Evolutionary conservation across 116 monocot species (phyloP), one percentile per base, ranked within the genome.

Genomic region (Phalaenopsis hybrid): DNA sequence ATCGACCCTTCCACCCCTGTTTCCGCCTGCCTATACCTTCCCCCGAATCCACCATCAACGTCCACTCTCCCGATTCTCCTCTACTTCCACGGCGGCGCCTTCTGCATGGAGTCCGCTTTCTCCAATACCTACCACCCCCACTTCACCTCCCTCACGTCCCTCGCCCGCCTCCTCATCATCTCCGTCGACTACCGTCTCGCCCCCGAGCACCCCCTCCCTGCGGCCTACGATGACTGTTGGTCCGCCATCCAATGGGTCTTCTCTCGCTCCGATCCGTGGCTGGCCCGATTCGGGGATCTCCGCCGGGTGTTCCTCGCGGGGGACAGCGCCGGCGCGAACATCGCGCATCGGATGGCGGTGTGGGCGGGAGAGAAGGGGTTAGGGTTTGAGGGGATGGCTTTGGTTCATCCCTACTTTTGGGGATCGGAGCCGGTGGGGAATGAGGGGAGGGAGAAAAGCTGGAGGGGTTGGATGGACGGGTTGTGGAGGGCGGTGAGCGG

Each of bases 151-250:
- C 86, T 90, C 50, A 69, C 74, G 2, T 75, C 90, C 31, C 23
- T 34, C 11, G 84, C 82, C 41, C 37, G 65, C 59, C 79, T 86
- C 69, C 33, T 88, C 13, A 84, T 80, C 33, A 84, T 92, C 84
- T 94, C 94, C 44, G 88, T 92, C n/a, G 81, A 92, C 84, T 94
- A 94, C 90, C 90, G 91, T 28, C 87, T 82, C 74, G 84, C 88
- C 2, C 94, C 94, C 18, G 94, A 94, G 74, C 84, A 91, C 83
- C 90, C 34, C 15, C 85, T 86, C 83, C 91, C 90, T 5, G 80
- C 84, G 8, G 82, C 81, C 5, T 90, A 88, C 84, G 77, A 84
- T 44, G 90, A 88, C 79, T 74, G 74, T 41, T 31, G 83, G 79
- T 57, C 74, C 51, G 84, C 81, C 63, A 8, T 88, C 77, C 50